These are phyloP conservation scores for Penicillium sp. DNA, from an alignment of 2,329 filamentous ascomycete genomes.

Conservation along the genomic window DNA sequence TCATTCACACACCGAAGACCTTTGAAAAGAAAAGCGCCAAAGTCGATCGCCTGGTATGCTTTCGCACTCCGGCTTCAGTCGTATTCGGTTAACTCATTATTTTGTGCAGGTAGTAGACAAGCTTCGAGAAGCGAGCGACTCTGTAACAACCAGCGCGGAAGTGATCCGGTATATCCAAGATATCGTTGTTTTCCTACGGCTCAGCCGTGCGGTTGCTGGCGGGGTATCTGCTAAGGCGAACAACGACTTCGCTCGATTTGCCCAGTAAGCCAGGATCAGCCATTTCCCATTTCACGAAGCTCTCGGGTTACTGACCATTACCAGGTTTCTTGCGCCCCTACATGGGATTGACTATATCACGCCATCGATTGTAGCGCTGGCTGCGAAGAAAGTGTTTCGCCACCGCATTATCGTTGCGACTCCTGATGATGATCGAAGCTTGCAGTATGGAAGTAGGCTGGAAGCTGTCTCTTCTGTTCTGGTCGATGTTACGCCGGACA, in stretches of 20 bases:
- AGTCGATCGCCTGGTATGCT: conserved; percentile 25
- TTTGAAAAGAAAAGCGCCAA: conserved; percentile 16
- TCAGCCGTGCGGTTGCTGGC: conserved; percentile 78
- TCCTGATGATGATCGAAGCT: conserved; percentile 73
- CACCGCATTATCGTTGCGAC: conserved; percentile 74
- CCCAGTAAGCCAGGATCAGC: conserved; percentile 46
- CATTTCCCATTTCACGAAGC: background rate
- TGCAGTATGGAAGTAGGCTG: conserved; percentile 87
- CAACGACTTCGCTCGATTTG: conserved; percentile 68
- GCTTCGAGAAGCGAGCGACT: conserved; percentile 58
- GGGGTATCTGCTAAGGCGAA: conserved; percentile 78
- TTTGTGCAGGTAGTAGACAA: conserved; percentile 50
- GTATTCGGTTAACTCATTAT: background rate
- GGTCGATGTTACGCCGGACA: conserved; percentile 55
- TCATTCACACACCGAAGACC: conserved; percentile 32
- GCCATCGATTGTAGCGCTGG: conserved; percentile 77
- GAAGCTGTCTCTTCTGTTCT: conserved; percentile 67
- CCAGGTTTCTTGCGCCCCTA: conserved; percentile 65
- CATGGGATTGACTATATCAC: conserved; percentile 79
- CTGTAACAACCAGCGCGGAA: conserved; percentile 69
- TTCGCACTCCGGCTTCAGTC: background rate
- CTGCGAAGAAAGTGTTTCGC: conserved; percentile 80
- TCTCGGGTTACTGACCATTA: background rate
- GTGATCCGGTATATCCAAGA: conserved; percentile 83
- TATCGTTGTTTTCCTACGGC: conserved; percentile 78